These are phyloP conservation scores for Trichoderma parareesei DNA, from an alignment of 495 filamentous ascomycete species.

Conservation along the genomic window DNA sequence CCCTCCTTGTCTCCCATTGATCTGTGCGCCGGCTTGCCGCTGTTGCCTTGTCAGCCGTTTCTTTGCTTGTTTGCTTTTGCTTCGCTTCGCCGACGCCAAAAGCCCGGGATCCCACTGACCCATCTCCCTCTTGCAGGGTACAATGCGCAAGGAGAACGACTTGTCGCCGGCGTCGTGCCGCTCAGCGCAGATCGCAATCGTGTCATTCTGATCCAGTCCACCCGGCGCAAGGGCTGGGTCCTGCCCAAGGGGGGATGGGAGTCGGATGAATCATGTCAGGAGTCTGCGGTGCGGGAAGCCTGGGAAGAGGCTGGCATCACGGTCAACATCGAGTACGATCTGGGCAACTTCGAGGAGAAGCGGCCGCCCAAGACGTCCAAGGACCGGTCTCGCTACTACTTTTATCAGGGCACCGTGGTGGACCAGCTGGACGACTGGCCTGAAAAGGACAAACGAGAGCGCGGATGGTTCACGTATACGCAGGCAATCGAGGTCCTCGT, in stretches of 20 bases:
- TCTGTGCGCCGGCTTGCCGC: neutral
- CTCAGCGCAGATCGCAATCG: conserved; percentile 52
- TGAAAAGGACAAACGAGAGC: conserved; percentile 82
- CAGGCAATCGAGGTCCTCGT: conserved; percentile 71
- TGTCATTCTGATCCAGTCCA: conserved; percentile 90
- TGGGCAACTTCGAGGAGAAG: conserved; percentile 78
- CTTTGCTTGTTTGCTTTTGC: conserved; percentile 1
- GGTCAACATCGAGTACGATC: conserved; percentile 69
- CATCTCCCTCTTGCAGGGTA: conserved; percentile 57
- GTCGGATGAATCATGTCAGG: conserved; percentile 66
- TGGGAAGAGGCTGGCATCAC: conserved; percentile 97
- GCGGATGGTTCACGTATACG: conserved; percentile 79
- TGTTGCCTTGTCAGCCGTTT: neutral
- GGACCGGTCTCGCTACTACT: conserved; percentile 70
- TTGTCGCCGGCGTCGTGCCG: conserved; percentile 92
- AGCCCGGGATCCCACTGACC: conserved; percentile 26
- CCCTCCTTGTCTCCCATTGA: neutral
- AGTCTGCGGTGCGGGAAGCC: conserved; percentile 65
- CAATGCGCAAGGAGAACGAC: conserved; percentile 80
- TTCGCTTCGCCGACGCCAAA: conserved; percentile 10
- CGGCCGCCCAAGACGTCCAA: conserved; percentile 53
- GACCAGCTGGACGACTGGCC: conserved; percentile 83
- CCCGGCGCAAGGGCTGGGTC: conserved; percentile 81
- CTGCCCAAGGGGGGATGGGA: conserved; percentile 98
- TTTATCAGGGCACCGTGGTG: conserved; percentile 79